These are phyloP conservation scores for Stagonosporopsis rhizophila DNA, from an alignment of 2,329 filamentous ascomycete genomes.

Conservation along the genomic window DNA sequence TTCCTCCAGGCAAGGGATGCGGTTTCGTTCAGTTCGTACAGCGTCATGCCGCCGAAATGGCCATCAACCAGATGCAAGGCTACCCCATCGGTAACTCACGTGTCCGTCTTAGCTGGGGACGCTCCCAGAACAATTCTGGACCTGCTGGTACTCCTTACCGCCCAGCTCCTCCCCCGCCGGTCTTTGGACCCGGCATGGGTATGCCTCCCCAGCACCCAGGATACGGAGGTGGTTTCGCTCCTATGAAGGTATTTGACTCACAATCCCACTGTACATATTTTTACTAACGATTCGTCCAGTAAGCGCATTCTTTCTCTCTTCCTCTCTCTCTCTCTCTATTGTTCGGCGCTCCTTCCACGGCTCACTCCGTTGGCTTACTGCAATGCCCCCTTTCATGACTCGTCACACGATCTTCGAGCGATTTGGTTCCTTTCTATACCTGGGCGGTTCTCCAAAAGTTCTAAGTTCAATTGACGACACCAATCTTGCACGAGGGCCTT, in stretches of 20 bases:
- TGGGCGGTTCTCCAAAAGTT: constrained; percentile 51
- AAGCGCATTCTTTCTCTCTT: constrained; percentile 49
- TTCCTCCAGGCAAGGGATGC: constrained; percentile 97
- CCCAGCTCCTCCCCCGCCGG: constrained; percentile 82
- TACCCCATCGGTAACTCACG: constrained; percentile 99
- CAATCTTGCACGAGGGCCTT: constrained; percentile 45
- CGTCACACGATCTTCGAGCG: constrained; percentile 48
- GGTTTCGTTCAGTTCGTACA: constrained; percentile 99
- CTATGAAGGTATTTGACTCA: constrained; percentile 65
- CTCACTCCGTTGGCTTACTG: constrained; percentile 45
- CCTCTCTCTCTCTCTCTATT: constrained; percentile 37
- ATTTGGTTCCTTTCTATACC: constrained; percentile 47
- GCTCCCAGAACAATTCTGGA: constrained; percentile 98
- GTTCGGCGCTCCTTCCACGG: constrained; percentile 45
- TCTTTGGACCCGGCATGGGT: constrained; percentile 71
- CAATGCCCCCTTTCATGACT: constrained; percentile 48
- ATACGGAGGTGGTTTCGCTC: constrained; percentile 64
- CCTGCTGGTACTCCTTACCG: constrained; percentile 95
- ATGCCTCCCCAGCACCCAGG: constrained; percentile 70
- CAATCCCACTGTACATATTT: not conserved
- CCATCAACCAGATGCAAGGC: constrained; percentile 99
- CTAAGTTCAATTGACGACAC: constrained; percentile 46
- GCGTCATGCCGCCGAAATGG: constrained; percentile 98
- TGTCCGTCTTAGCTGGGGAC: constrained; percentile 95
- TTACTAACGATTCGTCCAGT: constrained; percentile 34